Evolutionary conservation across 805 yeast species (phyloP).

Genomic region (Kuraishia ogatae): DNA sequence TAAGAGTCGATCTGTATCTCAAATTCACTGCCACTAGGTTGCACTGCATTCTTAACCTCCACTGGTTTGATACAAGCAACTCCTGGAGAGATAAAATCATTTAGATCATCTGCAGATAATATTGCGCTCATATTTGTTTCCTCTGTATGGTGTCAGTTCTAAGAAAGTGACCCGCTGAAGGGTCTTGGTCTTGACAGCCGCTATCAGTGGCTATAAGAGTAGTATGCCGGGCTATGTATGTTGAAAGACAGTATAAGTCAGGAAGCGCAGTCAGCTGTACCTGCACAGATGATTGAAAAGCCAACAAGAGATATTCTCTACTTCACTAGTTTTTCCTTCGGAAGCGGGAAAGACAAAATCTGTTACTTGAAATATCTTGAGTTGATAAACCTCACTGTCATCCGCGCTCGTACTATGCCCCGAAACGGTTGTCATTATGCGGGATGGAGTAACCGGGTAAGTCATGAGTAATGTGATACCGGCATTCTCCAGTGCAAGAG

Average conservation of each 20-base stretch:
- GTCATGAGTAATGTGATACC: background rate
- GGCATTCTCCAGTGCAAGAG: background rate
- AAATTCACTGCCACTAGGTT: slow-evolving; percentile 19
- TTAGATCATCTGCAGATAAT: slow-evolving; percentile 80
- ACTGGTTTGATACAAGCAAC: slow-evolving; percentile 91
- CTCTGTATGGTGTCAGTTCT: background rate
- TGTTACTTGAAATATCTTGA: background rate
- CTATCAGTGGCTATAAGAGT: too few species aligned
- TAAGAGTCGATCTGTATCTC: slow-evolving; percentile 52
- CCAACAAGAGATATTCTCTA: too few species aligned
- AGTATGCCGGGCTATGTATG: too few species aligned
- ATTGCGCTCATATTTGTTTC: slow-evolving; percentile 67
- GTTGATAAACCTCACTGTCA: background rate
- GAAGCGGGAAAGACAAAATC: background rate
- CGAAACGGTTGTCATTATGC: background rate
- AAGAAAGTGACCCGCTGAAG: background rate
- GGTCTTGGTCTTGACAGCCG: background rate
- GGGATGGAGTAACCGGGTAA: background rate
- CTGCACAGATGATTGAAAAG: too few species aligned
- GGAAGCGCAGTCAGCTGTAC: too few species aligned
- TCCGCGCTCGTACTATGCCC: background rate
- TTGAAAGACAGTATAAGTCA: too few species aligned
- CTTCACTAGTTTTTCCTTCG: too few species aligned
- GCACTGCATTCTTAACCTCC: slow-evolving; percentile 27
- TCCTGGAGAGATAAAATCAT: slow-evolving; percentile 92